A percentile compares a stretch with the other conserved stretches of the same genome.
These are phyloP conservation scores for Vinca minor DNA, from an alignment of 257 asterid genomes.

Conservation along the genomic window DNA sequence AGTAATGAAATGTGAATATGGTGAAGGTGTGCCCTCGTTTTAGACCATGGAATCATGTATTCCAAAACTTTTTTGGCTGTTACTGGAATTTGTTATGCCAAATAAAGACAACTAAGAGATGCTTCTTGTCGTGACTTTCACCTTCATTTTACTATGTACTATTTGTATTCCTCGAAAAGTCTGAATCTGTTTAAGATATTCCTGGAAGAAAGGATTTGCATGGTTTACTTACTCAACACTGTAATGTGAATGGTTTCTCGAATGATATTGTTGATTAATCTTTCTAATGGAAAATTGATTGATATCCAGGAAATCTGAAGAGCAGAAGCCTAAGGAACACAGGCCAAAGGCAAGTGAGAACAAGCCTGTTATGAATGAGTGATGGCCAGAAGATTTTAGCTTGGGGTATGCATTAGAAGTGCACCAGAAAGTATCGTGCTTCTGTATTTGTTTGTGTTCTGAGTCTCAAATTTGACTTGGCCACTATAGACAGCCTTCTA, in stretches of 20 bases:
- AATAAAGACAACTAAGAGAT: background rate
- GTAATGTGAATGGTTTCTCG: background rate
- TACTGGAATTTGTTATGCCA: background rate
- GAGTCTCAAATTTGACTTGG: slow-evolving; percentile 4
- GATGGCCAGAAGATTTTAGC: slow-evolving; percentile 12
- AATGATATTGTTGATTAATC: no score
- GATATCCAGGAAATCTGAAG: slow-evolving; percentile 73
- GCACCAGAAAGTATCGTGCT: background rate
- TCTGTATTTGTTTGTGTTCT: background rate
- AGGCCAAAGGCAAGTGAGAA: slow-evolving; percentile 89
- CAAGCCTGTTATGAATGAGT: slow-evolving; percentile 90
- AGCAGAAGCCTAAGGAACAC: slow-evolving; percentile 93
- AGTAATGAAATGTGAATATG: background rate
- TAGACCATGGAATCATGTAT: background rate
- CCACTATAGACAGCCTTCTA: background rate
- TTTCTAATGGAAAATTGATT: background rate
- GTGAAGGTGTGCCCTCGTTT: background rate
- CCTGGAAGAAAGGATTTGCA: background rate
- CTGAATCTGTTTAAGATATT: background rate
- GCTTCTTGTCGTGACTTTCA: background rate
- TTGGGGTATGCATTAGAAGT: slow-evolving; percentile 5
- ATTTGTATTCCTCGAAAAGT: background rate
- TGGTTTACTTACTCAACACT: background rate
- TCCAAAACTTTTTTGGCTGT: background rate
- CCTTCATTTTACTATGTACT: no score